phyloP scores from a whole-genome alignment of 2,329 filamentous ascomycete species.

The Coniochaeta sp. region DNA sequence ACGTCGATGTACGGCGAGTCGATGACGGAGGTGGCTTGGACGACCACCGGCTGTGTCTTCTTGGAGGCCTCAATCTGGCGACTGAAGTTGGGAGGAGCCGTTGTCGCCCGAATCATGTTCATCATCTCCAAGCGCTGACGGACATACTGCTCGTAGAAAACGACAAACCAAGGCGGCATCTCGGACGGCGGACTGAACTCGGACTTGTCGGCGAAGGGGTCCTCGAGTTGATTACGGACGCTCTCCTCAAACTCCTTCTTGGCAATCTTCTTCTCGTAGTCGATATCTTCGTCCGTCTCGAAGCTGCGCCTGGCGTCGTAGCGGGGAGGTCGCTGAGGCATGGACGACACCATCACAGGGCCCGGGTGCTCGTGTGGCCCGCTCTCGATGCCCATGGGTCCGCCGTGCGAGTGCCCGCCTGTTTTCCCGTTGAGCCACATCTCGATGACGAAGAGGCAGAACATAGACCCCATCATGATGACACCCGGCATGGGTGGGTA shows the following conservation, averaged over 20 bases:
- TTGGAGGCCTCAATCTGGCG: conserved; percentile 24
- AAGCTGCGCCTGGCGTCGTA: conserved; percentile 21
- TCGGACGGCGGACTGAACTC: conserved; percentile 27
- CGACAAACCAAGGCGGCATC: conserved; percentile 57
- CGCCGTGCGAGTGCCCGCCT: conserved; percentile 52
- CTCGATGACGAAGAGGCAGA: conserved; percentile 54
- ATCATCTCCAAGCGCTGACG: conserved; percentile 54
- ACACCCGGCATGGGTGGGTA: conserved; percentile 57
- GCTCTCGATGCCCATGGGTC: conserved; percentile 38
- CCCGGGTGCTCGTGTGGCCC: conserved; percentile 6
- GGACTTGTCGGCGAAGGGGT: conserved; percentile 16
- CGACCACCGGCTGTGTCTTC: conserved; percentile 9
- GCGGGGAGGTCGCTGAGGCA: conserved; percentile 22
- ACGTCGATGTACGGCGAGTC: conserved; percentile 33
- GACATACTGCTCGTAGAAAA: conserved; percentile 57
- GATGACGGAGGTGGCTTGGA: conserved; percentile 10
- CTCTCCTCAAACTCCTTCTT: conserved; percentile 32
- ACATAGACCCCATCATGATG: conserved; percentile 59
- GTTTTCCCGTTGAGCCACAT: conserved; percentile 54
- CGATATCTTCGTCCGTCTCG: conserved; percentile 24
- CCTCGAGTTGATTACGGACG: conserved; percentile 10
- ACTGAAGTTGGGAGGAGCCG: conserved; percentile 14
- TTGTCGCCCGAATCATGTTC: conserved; percentile 38
- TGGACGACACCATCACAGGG: conserved; percentile 1
- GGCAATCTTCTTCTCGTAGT: conserved; percentile 33